Percentiles rank a stretch among this genome's conserved stretches.
Conservation (phyloP, 331 rosid species). For the Acacia concinna region DNA sequence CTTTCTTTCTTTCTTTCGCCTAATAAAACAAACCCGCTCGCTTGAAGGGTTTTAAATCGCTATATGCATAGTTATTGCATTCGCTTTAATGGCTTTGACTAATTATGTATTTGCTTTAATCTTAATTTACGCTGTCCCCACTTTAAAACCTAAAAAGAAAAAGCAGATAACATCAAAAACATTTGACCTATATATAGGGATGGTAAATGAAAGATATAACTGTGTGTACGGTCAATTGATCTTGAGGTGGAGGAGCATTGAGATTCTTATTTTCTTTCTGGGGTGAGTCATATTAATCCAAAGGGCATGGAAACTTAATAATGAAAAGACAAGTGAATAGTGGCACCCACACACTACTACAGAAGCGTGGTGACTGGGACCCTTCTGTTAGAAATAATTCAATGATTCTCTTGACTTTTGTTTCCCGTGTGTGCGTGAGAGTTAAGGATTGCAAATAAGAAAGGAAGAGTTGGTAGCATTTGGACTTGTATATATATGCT, state of each 20-base stretch:
- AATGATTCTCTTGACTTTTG: constrained; percentile 16
- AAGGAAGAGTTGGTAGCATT: background rate
- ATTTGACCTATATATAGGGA: background rate
- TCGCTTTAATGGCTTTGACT: background rate
- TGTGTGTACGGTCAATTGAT: background rate
- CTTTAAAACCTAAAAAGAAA: background rate
- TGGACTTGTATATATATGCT: background rate
- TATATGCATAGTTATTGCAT: background rate
- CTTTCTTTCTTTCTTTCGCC: constrained; percentile 1
- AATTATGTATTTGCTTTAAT: background rate
- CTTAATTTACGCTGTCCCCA: background rate
- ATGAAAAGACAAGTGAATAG: background rate
- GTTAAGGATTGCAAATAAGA: background rate
- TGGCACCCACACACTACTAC: background rate
- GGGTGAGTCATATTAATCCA: background rate
- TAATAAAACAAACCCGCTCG: constrained; percentile 5
- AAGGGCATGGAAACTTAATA: background rate
- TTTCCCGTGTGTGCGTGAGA: background rate
- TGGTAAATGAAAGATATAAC: background rate
- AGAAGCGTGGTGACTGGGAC: constrained; percentile 2
- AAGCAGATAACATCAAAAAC: background rate
- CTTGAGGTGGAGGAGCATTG: background rate
- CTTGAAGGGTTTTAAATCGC: background rate
- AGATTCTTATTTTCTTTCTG: background rate
- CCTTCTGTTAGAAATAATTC: background rate